These are phyloP conservation scores for Linnemannia schmuckeri DNA, from an alignment of 192 early-diverging fungal species.

Conservation along the genomic window DNA sequence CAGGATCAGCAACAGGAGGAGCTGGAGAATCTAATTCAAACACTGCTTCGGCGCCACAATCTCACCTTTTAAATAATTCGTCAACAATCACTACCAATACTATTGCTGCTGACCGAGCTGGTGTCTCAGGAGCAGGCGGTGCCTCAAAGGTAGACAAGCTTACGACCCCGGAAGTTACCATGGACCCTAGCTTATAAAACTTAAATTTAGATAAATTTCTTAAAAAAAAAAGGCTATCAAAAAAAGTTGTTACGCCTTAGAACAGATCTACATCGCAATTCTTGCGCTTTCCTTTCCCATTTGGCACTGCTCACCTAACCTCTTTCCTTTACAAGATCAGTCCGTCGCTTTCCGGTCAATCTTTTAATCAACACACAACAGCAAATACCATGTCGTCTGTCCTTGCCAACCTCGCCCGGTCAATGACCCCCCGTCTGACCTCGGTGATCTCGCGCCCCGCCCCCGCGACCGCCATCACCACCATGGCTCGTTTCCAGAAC, in stretches of 20 bases:
- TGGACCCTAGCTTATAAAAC: neutral
- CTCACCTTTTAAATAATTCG: neutral
- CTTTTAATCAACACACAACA: neutral
- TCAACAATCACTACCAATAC: too few relatives aligned
- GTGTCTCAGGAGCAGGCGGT: neutral
- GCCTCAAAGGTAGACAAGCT: neutral
- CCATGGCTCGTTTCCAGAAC: conserved; percentile 26
- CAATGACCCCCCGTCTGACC: conserved; percentile 31
- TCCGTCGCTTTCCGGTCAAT: neutral
- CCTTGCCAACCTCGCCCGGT: conserved; percentile 29
- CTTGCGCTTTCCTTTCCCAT: neutral
- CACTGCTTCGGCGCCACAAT: neutral
- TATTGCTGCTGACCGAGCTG: too few relatives aligned
- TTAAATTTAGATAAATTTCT: neutral
- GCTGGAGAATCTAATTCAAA: neutral
- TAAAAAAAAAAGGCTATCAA: neutral
- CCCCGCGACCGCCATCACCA: conserved; percentile 22
- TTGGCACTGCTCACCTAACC: too few relatives aligned
- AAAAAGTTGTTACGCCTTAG: neutral
- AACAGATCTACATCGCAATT: neutral
- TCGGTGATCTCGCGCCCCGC: conserved; percentile 18
- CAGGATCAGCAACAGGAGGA: neutral
- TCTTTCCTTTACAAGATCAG: neutral
- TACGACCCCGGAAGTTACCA: neutral
- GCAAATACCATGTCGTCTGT: conserved; percentile 24